phyloP scores from a whole-genome alignment of 495 filamentous ascomycete genomes.

The Talaromyces stipitatus region DNA sequence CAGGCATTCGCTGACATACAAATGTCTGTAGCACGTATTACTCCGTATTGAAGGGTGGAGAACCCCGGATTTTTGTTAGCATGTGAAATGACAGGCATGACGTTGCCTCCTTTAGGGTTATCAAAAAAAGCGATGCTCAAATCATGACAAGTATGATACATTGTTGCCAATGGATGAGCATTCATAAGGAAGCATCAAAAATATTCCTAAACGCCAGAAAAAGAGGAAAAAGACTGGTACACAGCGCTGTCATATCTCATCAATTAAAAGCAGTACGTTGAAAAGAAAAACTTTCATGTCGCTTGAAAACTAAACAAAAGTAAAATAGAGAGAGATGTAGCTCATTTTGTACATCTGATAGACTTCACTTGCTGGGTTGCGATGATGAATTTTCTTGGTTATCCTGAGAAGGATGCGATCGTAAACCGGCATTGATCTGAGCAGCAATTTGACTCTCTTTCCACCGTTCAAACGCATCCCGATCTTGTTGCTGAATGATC shows the following conservation, averaged over 20 bases:
- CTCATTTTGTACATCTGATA: background rate
- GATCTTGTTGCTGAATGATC: constrained; percentile 47
- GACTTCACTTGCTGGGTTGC: background rate
- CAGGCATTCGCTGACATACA: too few species aligned
- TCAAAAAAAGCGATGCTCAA: too few species aligned
- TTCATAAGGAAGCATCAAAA: too few species aligned
- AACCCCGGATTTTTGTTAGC: background rate
- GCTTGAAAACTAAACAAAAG: background rate
- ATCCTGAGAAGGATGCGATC: constrained; percentile 8
- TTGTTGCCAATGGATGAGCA: too few species aligned
- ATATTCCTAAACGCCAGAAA: too few species aligned
- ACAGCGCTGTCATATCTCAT: background rate
- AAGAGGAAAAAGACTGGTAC: background rate
- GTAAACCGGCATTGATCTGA: constrained; percentile 45
- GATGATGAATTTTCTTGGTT: background rate
- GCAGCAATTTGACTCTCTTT: constrained; percentile 61
- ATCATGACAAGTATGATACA: too few species aligned
- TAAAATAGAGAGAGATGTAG: background rate
- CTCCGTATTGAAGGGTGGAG: background rate
- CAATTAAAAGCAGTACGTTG: background rate
- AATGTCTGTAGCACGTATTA: background rate
- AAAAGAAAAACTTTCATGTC: background rate
- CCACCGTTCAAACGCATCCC: constrained; percentile 54
- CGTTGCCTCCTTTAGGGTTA: background rate
- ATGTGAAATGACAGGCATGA: background rate